These are phyloP conservation scores for Escovopsis sp. DNA, from an alignment of 2,329 filamentous ascomycete species.

Conservation along the genomic window DNA sequence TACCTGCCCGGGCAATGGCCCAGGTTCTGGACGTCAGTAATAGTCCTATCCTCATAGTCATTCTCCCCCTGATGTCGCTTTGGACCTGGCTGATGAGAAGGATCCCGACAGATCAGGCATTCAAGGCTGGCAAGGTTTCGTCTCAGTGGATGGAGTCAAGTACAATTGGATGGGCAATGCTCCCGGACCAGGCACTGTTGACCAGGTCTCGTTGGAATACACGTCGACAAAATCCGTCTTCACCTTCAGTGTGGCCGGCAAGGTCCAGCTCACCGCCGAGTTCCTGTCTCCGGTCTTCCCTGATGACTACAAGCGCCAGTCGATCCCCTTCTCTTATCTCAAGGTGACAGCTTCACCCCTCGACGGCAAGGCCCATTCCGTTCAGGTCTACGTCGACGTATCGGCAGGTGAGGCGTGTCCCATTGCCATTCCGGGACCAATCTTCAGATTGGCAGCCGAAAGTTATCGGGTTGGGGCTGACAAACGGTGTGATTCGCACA, in stretches of 20 bases:
- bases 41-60: no score
- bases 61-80: not conserved
- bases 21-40: conserved; percentile 49
- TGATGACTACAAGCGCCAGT: conserved; percentile 51
- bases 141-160: conserved; percentile 48
- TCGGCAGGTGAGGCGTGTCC: conserved; percentile 21
- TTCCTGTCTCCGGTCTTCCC: conserved; percentile 60
- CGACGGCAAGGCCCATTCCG: conserved; percentile 47
- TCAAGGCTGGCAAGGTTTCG: conserved; percentile 53
- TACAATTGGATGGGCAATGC: conserved; percentile 56
- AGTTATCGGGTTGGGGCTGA: conserved; percentile 2
- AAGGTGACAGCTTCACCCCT: conserved; percentile 46
- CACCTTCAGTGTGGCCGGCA: conserved; percentile 46
- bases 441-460: no score
- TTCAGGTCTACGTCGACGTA: conserved; percentile 60
- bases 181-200: conserved; percentile 31
- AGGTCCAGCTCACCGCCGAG: conserved; percentile 49
- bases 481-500: conserved; percentile 15
- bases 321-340: conserved; percentile 56
- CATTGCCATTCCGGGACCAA: not conserved
- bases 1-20: conserved; percentile 57
- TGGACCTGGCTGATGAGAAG: not conserved
- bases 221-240: conserved; percentile 61
- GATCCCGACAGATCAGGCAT: conserved; percentile 21
- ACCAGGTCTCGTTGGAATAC: conserved; percentile 51